Conservation (phyloP, 345 rosid genomes). For the Acer saccharum region DNA sequence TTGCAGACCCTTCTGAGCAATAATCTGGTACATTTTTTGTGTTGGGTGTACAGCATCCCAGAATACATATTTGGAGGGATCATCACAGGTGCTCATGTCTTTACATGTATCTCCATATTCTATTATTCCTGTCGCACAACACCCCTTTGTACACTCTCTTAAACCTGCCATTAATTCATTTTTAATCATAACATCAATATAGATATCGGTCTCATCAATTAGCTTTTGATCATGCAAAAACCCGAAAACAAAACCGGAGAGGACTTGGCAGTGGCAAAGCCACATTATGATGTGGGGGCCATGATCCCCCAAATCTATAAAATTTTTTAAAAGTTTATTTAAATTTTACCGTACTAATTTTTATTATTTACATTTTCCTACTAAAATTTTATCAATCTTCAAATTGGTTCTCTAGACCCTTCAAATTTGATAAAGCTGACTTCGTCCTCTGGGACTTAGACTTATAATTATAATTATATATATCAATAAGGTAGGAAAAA, state of each 20-base stretch:
- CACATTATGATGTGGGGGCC: too few species aligned
- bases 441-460: too few species aligned
- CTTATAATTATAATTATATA: too few species aligned
- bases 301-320: too few species aligned
- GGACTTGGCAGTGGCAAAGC: too few species aligned
- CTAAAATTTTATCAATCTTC: too few species aligned
- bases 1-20: slow-evolving; percentile 50
- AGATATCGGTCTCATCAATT: not conserved
- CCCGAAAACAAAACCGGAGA: not conserved
- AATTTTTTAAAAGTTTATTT: too few species aligned
- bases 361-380: too few species aligned
- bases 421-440: too few species aligned
- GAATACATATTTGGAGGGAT: slow-evolving; percentile 62
- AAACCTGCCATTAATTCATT: slow-evolving; percentile 42
- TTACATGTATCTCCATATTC: slow-evolving; percentile 76
- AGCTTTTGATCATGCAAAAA: not conserved
- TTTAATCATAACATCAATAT: not conserved
- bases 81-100: slow-evolving; percentile 59
- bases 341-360: too few species aligned
- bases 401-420: too few species aligned
- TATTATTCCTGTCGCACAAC: slow-evolving; percentile 74
- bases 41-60: slow-evolving; percentile 95
- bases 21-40: slow-evolving; percentile 66
- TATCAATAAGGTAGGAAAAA: too few species aligned
- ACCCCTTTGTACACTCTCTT: slow-evolving; percentile 56